Conservation (phyloP, 2,329 filamentous ascomycete species). For the Penicillium expansum region DNA sequence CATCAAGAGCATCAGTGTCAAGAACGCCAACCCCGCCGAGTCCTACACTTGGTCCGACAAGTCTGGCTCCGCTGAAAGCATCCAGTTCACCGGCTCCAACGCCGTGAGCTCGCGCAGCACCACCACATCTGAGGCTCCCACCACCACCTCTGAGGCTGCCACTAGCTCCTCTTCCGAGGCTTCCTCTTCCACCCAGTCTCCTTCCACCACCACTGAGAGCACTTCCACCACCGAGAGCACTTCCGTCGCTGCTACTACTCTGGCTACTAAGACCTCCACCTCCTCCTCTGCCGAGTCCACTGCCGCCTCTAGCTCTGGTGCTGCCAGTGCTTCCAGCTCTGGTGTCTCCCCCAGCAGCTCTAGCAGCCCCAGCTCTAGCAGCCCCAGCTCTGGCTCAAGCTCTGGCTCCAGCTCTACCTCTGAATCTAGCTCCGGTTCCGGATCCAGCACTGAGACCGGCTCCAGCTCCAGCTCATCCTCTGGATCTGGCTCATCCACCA, state of each 20-base stretch:
- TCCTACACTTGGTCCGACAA: constrained; percentile 65
- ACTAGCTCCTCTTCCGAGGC: constrained; percentile 3
- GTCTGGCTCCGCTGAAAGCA: constrained; percentile 62
- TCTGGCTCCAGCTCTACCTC: constrained; percentile 6
- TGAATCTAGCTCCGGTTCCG: constrained; percentile 1
- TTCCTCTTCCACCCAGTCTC: constrained; percentile 4
- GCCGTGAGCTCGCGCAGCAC: constrained; percentile 10
- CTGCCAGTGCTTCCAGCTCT: constrained; percentile 11
- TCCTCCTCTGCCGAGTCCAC: constrained; percentile 10
- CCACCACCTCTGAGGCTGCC: constrained; percentile 9
- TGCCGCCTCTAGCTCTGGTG: constrained; percentile 12
- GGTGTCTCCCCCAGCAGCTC: constrained; percentile 9
- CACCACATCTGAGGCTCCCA: constrained; percentile 1
- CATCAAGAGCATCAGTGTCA: constrained; percentile 59
- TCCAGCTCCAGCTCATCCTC: constrained; percentile 9
- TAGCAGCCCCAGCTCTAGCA: background rate
- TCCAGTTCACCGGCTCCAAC: constrained; percentile 43
- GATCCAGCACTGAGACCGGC: constrained; percentile 14
- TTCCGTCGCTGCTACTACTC: constrained; percentile 7
- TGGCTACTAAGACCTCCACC: constrained; percentile 10
- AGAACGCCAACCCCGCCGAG: constrained; percentile 58
- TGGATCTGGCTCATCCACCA: constrained; percentile 7
- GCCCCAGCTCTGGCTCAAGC: background rate
- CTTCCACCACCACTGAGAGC: constrained; percentile 11
- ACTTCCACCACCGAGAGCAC: background rate